Evolutionary conservation across 352 stramenopile species (phyloP).

Genomic region (Thraustotheca clavata): DNA sequence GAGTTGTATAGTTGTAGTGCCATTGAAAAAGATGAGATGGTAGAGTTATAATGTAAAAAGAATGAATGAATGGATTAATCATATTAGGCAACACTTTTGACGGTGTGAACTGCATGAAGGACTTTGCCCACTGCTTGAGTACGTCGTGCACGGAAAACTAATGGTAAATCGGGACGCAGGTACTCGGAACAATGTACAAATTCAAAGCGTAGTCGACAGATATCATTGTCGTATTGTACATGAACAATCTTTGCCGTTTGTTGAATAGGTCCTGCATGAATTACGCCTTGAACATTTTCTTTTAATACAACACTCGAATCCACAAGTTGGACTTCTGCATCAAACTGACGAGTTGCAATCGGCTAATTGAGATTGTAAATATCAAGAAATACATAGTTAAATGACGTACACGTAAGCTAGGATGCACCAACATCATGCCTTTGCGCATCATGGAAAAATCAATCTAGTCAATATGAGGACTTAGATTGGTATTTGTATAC

Average conservation of each 20-base stretch:
- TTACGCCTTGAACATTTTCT: slow-evolving; percentile 72
- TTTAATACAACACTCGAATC: slow-evolving; percentile 43
- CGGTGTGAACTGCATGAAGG: slow-evolving; percentile 42
- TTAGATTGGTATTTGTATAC: slow-evolving; percentile 18
- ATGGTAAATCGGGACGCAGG: slow-evolving; percentile 58
- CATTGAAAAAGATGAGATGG: too few species aligned
- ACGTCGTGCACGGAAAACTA: slow-evolving; percentile 58
- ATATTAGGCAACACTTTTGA: slow-evolving; percentile 15
- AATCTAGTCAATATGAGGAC: slow-evolving; percentile 15
- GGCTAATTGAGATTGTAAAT: slow-evolving; percentile 21
- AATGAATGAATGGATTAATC: too few species aligned
- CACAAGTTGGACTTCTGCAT: slow-evolving; percentile 68
- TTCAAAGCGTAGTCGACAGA: slow-evolving; percentile 57
- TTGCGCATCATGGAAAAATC: slow-evolving; percentile 34
- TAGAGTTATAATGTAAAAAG: too few species aligned
- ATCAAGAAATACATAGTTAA: neutral
- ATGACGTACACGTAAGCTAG: slow-evolving; percentile 31
- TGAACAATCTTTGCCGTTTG: slow-evolving; percentile 74
- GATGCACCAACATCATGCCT: slow-evolving; percentile 66
- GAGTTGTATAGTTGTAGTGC: too few species aligned
- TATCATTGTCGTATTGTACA: slow-evolving; percentile 12
- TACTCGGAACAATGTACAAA: slow-evolving; percentile 86
- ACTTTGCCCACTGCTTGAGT: slow-evolving; percentile 65
- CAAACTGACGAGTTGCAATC: slow-evolving; percentile 57
- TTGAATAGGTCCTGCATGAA: slow-evolving; percentile 66